Evolutionary conservation across 2,329 filamentous ascomycete genomes (phyloP).

Genomic region (Aspergillus pseudoterreus): DNA sequence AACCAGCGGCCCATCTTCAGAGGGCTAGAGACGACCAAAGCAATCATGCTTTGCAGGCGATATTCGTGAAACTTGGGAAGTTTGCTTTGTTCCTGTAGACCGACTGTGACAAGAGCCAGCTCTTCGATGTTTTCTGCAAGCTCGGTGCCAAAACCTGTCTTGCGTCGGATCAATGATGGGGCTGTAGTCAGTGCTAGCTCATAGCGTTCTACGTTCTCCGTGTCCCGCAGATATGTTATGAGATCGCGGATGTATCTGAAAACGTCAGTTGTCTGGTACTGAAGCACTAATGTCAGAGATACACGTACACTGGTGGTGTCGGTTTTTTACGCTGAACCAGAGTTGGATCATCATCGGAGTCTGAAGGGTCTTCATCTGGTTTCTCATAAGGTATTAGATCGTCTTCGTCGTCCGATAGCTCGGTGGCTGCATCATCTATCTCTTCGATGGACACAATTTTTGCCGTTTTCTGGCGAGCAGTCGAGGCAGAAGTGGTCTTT

Average conservation of each 20-base stretch:
- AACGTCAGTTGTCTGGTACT: constrained; percentile 11
- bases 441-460: constrained; percentile 60
- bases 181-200: constrained; percentile 74
- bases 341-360: constrained; percentile 90
- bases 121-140: constrained; percentile 80
- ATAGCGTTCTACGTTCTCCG: constrained; percentile 80
- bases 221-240: constrained; percentile 72
- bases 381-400: constrained; percentile 76
- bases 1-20: constrained; percentile 79
- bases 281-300: not conserved
- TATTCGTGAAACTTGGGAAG: constrained; percentile 73
- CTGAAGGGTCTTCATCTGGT: constrained; percentile 81
- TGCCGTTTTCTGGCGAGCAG: constrained; percentile 2
- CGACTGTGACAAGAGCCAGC: constrained; percentile 70
- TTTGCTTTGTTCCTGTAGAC: constrained; percentile 81
- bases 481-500: constrained; percentile 1
- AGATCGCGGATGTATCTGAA: constrained; percentile 75
- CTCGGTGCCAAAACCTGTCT: constrained; percentile 83
- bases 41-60: constrained; percentile 75
- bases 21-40: constrained; percentile 73
- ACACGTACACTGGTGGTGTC: constrained; percentile 65
- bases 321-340: constrained; percentile 79
- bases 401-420: constrained; percentile 53
- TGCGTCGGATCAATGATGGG: constrained; percentile 76
- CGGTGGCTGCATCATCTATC: constrained; percentile 52